phyloP scores from a whole-genome alignment of 2,329 filamentous ascomycete species.

The Tolypocladium tundrense region DNA sequence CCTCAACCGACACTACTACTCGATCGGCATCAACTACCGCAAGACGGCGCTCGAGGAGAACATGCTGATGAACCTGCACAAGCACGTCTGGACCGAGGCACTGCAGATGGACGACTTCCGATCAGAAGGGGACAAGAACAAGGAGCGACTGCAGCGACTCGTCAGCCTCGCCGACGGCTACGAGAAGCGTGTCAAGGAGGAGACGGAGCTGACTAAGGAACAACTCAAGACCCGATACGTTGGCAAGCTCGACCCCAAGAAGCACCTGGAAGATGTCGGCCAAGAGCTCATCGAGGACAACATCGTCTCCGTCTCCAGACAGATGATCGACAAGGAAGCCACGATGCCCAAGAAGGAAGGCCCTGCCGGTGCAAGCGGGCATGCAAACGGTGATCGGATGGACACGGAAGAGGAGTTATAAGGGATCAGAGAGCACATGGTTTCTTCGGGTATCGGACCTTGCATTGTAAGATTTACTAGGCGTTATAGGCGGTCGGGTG shows the following conservation, averaged over 20 bases:
- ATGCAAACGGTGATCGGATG: slow-evolving; percentile 52
- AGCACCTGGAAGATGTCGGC: slow-evolving; percentile 94
- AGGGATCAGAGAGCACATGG: slow-evolving; percentile 10
- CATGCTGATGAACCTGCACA: slow-evolving; percentile 99
- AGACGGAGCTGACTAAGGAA: slow-evolving; percentile 93
- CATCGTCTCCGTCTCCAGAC: slow-evolving; percentile 93
- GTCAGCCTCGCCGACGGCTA: slow-evolving; percentile 90
- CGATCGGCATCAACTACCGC: slow-evolving; percentile 94
- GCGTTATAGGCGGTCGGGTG: slow-evolving; percentile 18
- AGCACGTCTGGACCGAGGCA: slow-evolving; percentile 98
- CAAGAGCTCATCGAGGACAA: slow-evolving; percentile 98
- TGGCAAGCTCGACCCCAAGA: slow-evolving; percentile 98
- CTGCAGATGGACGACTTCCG: slow-evolving; percentile 95
- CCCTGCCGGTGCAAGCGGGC: slow-evolving; percentile 33
- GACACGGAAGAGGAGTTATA: slow-evolving; percentile 54
- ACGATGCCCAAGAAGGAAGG: slow-evolving; percentile 69
- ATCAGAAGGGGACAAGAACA: slow-evolving; percentile 72
- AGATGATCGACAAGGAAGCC: slow-evolving; percentile 99
- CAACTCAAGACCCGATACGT: slow-evolving; percentile 98
- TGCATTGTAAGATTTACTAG: slow-evolving; percentile 20
- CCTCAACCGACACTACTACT: slow-evolving; percentile 98
- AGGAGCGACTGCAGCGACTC: slow-evolving; percentile 77
- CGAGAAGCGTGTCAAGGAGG: slow-evolving; percentile 97
- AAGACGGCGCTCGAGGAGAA: slow-evolving; percentile 98
- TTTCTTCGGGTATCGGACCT: slow-evolving; percentile 8